Conservation (phyloP, 2,329 filamentous ascomycete species). For the Apiospora hydei region DNA sequence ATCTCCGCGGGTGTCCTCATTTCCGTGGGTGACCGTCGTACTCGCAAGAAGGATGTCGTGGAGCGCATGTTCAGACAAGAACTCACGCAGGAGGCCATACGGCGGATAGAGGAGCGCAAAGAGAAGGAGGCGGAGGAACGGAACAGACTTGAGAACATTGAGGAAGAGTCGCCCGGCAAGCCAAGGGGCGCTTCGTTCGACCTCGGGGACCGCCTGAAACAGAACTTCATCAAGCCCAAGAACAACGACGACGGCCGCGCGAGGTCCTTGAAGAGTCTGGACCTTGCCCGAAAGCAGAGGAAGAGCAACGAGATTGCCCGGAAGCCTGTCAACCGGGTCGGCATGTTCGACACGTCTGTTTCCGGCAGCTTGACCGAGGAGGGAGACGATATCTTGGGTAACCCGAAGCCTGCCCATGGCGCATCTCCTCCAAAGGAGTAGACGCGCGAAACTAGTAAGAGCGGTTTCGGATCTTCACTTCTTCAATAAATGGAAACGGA, state of each 20-base stretch:
- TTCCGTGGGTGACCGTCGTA: constrained; percentile 75
- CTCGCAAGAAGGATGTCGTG: constrained; percentile 85
- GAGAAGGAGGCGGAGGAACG: constrained; percentile 26
- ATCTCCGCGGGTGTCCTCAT: constrained; percentile 80
- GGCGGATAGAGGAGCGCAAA: constrained; percentile 24
- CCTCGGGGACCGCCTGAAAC: not conserved
- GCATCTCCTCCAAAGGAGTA: not conserved
- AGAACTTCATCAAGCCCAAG: constrained; percentile 21
- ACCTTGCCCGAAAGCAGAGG: constrained; percentile 3
- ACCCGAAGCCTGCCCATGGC: not conserved
- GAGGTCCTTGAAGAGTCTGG: constrained; percentile 1
- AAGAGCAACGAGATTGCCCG: constrained; percentile 20
- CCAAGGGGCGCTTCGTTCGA: not conserved
- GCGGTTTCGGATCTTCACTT: not conserved
- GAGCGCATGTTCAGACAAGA: constrained; percentile 80
- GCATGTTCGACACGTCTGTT: constrained; percentile 19
- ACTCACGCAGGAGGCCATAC: constrained; percentile 64
- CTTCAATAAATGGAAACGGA: not conserved
- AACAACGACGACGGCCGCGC: constrained; percentile 23
- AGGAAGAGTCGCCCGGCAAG: constrained; percentile 14
- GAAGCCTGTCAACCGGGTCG: constrained; percentile 26
- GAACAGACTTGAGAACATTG: constrained; percentile 24
- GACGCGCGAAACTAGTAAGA: not conserved
- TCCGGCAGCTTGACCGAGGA: not conserved
- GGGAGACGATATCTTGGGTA: not conserved